Evolutionary conservation across 371 early-diverging fungal species (phyloP).

Genomic region (Apophysomyces ossiformis): DNA sequence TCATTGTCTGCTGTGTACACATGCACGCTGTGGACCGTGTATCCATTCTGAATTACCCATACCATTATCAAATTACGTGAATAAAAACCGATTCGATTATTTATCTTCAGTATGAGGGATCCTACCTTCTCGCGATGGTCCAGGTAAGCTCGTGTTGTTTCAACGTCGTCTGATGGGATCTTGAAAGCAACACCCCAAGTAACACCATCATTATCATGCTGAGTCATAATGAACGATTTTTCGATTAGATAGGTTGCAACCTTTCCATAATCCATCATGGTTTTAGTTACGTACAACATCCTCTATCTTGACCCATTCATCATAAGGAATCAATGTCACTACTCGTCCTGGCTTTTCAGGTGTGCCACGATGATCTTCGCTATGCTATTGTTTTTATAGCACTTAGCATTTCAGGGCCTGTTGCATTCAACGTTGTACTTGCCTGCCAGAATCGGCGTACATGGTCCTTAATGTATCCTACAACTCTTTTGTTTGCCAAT

Average conservation of each 20-base stretch:
- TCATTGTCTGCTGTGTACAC: constrained; percentile 59
- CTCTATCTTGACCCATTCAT: constrained; percentile 61
- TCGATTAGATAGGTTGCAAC: background rate
- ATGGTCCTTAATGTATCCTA: constrained; percentile 82
- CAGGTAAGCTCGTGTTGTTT: constrained; percentile 25
- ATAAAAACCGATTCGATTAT: background rate
- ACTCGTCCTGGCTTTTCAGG: constrained; percentile 86
- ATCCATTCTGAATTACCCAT: constrained; percentile 62
- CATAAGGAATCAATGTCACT: constrained; percentile 81
- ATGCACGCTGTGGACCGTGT: constrained; percentile 72
- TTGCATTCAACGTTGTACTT: constrained; percentile 15
- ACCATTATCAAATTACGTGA: too few species aligned
- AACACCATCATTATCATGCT: constrained; percentile 66
- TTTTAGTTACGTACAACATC: constrained; percentile 34
- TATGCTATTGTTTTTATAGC: constrained; percentile 49
- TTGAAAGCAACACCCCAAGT: constrained; percentile 92
- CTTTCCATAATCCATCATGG: too few species aligned
- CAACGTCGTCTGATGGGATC: constrained; percentile 38
- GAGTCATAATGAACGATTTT: background rate
- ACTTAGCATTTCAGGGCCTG: background rate
- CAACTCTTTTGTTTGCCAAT: constrained; percentile 35
- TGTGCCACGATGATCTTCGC: constrained; percentile 93
- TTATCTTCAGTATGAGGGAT: background rate
- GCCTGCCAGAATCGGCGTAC: constrained; percentile 91
- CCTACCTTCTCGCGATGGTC: constrained; percentile 77